phyloP scores from a whole-genome alignment of 371 early-diverging fungal species.

The Mortierella sp. region DNA sequence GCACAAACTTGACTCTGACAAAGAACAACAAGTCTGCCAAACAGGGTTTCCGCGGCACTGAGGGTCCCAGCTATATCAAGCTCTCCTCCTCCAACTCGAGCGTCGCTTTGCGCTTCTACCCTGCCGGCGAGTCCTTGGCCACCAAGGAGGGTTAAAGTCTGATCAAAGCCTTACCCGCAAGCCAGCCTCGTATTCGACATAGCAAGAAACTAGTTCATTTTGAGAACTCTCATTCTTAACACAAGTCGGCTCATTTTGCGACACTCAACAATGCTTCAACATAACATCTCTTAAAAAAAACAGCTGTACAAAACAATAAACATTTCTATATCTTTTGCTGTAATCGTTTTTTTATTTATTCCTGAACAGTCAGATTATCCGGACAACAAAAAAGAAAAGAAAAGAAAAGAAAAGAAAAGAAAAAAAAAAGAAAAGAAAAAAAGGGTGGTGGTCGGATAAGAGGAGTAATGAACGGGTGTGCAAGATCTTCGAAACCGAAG shows the following conservation, averaged over 20 bases:
- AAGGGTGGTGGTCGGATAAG: slow-evolving; percentile 61
- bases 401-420: neutral
- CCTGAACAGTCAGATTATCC: neutral
- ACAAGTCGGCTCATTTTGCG: neutral
- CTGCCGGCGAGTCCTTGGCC: slow-evolving; percentile 19
- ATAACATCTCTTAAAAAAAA: too few species aligned
- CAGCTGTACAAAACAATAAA: neutral
- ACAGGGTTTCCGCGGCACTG: slow-evolving; percentile 23
- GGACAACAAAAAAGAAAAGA: slow-evolving; percentile 4
- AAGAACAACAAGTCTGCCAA: slow-evolving; percentile 26
- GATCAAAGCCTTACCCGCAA: too few species aligned
- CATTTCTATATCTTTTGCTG: neutral
- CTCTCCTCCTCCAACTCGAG: slow-evolving; percentile 24
- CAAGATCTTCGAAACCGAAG: neutral
- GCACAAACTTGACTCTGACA: slow-evolving; percentile 28
- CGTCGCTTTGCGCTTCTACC: slow-evolving; percentile 32
- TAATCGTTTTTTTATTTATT: neutral
- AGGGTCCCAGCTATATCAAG: slow-evolving; percentile 28
- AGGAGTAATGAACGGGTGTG: too few species aligned
- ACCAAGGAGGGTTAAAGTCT: slow-evolving; percentile 1
- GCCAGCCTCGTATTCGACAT: too few species aligned
- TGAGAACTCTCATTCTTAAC: neutral
- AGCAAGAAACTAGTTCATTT: too few species aligned
- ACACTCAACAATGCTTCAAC: neutral
- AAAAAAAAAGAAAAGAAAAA: neutral